Evolutionary conservation across 2,329 filamentous ascomycete species (phyloP).

Genomic region (Diaporthe citriasiana): DNA sequence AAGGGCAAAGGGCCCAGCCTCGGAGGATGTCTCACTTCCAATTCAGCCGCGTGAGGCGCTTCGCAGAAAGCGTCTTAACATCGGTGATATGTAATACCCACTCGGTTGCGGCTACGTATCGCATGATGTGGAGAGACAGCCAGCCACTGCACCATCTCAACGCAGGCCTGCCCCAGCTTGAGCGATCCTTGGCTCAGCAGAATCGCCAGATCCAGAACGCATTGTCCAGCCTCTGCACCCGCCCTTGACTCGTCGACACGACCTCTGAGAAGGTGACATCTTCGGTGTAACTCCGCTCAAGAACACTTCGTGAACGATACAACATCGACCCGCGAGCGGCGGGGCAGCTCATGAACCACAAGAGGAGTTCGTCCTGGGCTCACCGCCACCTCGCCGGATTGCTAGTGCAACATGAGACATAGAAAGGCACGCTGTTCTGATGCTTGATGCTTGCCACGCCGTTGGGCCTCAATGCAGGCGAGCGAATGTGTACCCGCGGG

Average conservation of each 20-base stretch:
- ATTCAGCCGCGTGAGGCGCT: slow-evolving; percentile 26
- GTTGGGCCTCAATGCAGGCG: slow-evolving; percentile 23
- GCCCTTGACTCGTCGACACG: slow-evolving; percentile 29
- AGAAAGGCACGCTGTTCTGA: not conserved
- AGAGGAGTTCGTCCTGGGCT: slow-evolving; percentile 16
- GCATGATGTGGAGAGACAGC: slow-evolving; percentile 23
- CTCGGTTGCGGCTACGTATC: slow-evolving; percentile 23
- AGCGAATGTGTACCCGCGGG: not conserved
- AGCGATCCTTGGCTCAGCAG: slow-evolving; percentile 9
- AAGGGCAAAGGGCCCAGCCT: slow-evolving; percentile 7
- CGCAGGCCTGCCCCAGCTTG: slow-evolving; percentile 10
- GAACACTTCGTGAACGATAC: slow-evolving; percentile 21
- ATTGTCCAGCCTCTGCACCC: slow-evolving; percentile 33
- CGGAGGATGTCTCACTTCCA: slow-evolving; percentile 6
- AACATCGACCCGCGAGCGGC: slow-evolving; percentile 8
- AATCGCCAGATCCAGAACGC: slow-evolving; percentile 26
- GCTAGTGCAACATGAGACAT: slow-evolving; percentile 8
- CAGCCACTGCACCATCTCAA: slow-evolving; percentile 20
- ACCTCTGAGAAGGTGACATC: slow-evolving; percentile 12
- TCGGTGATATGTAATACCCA: slow-evolving; percentile 10
- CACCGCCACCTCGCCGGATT: slow-evolving; percentile 14
- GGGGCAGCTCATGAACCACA: slow-evolving; percentile 14
- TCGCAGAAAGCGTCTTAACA: slow-evolving; percentile 19
- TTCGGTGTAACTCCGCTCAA: slow-evolving; percentile 17
- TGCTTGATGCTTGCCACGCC: slow-evolving; percentile 19